Base-by-base conservation (phyloP, 257 asterid genomes). In the Capsicum rhomboideum region DNA sequence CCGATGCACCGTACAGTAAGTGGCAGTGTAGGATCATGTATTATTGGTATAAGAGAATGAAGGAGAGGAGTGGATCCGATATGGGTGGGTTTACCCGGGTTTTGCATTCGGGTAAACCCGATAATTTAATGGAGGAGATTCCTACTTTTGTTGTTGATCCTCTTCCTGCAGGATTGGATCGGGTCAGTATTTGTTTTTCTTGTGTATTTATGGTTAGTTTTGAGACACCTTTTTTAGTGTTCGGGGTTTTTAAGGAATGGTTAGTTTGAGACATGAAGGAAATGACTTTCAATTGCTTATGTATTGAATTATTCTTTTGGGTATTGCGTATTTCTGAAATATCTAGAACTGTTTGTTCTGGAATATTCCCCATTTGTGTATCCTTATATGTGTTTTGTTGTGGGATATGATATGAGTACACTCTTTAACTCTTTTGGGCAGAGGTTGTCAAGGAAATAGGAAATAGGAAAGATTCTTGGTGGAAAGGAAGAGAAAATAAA, bases 11-110 rank as follows among this genome's bases (percentile, higher is more conserved):
- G 75, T 96, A 96, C 84, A 93, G 98, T 85, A 92, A 91, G 88
- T 96, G 99, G 99, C 99, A 96, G 82, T 93, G 97, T 86, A 91
- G 99, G 84, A 84, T 96, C 86, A 94, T 94, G 99, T 96, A 93
- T 79, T 96, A 94, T 88, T 96, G 99, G 99, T 96, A 94, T 87
- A 92, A 92, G 93, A 92, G 88, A 86, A 90, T 92, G 93, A 94
- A 79, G 78, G 95, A 92, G 72, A 21, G 85, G 87, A 91, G 91
- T 46, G 95, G 97, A 88, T 94, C 99, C 13, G 99, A 92, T 82
- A 96, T 96, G 99, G 98, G 99, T 34, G 98, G 97, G 50, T 94
- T 96, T 85, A 96, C 98, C 23, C 89, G 99, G 88, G 92, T 96
- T 82, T 87, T 96, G 89, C 99, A 96, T 88, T 94, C 98, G 0